phyloP scores from a whole-genome alignment of 2,329 filamentous ascomycete species.

The Dissoconium aciculare region DNA sequence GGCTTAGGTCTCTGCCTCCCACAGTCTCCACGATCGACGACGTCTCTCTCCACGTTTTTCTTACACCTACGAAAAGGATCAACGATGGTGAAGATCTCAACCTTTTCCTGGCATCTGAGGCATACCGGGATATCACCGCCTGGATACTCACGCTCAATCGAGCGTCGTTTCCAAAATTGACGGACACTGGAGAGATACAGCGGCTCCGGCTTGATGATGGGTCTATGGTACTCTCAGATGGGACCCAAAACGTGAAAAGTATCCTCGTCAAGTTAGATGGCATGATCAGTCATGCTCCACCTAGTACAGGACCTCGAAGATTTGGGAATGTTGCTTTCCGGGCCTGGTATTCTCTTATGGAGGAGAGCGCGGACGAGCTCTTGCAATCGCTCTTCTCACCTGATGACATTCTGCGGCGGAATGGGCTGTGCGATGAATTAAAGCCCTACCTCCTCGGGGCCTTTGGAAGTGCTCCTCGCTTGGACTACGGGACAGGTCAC shows the following conservation, averaged over 20 bases:
- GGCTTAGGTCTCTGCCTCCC: too few relatives aligned
- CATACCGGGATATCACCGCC: constrained; percentile 72
- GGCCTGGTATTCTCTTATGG: constrained; percentile 61
- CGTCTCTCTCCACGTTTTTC: constrained; percentile 36
- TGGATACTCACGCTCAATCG: constrained; percentile 86
- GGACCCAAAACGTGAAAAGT: constrained; percentile 47
- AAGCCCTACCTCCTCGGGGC: constrained; percentile 65
- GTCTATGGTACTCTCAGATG: constrained; percentile 34
- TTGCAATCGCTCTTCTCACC: constrained; percentile 4
- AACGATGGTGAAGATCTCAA: constrained; percentile 69
- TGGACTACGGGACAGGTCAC: constrained; percentile 94
- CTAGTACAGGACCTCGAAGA: constrained; percentile 68
- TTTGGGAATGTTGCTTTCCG: constrained; percentile 90
- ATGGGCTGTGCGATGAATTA: constrained; percentile 48
- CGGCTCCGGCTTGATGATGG: constrained; percentile 27
- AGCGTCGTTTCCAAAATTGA: constrained; percentile 59
- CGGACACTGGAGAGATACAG: constrained; percentile 20
- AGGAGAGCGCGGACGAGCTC: constrained; percentile 42
- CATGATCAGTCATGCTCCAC: constrained; percentile 64
- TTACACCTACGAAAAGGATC: constrained; percentile 62
- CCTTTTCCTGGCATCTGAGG: constrained; percentile 63
- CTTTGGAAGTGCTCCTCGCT: constrained; percentile 74
- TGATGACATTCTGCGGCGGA: too few relatives aligned
- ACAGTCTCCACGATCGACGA: too few relatives aligned
- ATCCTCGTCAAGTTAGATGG: constrained; percentile 50